Percentiles rank a stretch among this genome's conserved stretches.
These are phyloP conservation scores for Phyllosticta capitalensis DNA, from an alignment of 2,329 filamentous ascomycete species.

Conservation along the genomic window DNA sequence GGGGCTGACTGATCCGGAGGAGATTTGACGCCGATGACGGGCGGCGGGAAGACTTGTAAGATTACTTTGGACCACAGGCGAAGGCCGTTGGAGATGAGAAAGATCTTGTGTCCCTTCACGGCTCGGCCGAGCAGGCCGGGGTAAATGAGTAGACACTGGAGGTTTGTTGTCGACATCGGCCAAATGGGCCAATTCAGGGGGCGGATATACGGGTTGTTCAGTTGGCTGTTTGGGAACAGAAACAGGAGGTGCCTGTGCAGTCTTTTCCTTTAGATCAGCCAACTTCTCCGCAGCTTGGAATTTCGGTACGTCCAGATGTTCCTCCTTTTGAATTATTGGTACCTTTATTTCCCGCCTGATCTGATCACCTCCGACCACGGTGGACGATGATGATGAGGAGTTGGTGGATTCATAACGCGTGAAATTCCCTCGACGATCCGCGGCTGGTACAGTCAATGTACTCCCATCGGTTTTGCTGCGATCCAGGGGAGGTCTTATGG, in stretches of 20 bases:
- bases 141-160: constrained; percentile 33
- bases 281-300: not conserved
- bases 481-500: constrained; percentile 51
- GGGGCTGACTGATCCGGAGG: constrained; percentile 23
- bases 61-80: constrained; percentile 49
- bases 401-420: constrained; percentile 60
- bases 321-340: not conserved
- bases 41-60: constrained; percentile 37
- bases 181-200: constrained; percentile 43
- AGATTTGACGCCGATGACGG: constrained; percentile 42
- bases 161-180: constrained; percentile 40
- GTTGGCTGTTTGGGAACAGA: constrained; percentile 12
- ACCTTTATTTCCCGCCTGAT: constrained; percentile 30
- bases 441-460: constrained; percentile 18
- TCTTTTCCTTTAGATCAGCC: constrained; percentile 19
- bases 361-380: constrained; percentile 41
- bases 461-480: constrained; percentile 48
- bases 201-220: constrained; percentile 19
- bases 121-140: constrained; percentile 36
- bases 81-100: constrained; percentile 35
- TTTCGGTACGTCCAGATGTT: not conserved
- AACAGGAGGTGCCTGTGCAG: constrained; percentile 10
- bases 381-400: constrained; percentile 65
- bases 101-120: constrained; percentile 37
- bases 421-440: constrained; percentile 50